Evolutionary conservation across 192 early-diverging fungal species (phyloP), one percentile per base, ranked within the genome.

Genomic region (Coemansia sp.): DNA sequence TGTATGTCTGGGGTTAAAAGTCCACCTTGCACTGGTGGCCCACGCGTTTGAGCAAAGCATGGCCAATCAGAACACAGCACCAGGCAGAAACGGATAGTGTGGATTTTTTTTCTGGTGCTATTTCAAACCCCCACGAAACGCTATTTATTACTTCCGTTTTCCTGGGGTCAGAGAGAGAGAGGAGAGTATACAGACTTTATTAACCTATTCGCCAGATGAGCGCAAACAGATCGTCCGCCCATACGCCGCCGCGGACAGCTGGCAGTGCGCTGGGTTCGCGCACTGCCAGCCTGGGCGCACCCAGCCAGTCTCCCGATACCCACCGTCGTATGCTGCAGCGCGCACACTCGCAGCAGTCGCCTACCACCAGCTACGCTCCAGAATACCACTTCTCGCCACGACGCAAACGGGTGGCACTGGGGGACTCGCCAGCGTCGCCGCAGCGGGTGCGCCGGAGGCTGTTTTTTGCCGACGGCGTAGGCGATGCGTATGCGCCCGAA

Each of bases 371-470:
- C 14, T 15, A 11, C 12, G 41, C 5, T 42, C 15, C 48, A 15
- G 30, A 21, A 13, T 48, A 48, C 14, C 46, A 28, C 28, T 48
- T 48, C 19, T 42, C 42, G 23, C 50, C 41, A 16, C 48, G 51
- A 11, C 38, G 36, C 33, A 47, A 40, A 40, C 57, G 37, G 31
- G 37, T 70, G 41, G 42, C 66, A 61, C 51, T 63, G 0, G 52
- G 1, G 1, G 61, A 64, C n/a, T 53, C 53, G 53, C 21, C 59
- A 11, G 43, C 39, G 2, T 58, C 72, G 28, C 72, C 61, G 20
- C 66, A 66, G 16, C 72, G 74, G 10, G 60, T 78, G 33, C 63
- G 74, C 2, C 53, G 74, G 46, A 63, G 74, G 35, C 64, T 78
- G 57, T 78, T 78, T 36, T 78, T 78, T 28, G 55, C 70, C 12